A percentile compares a stretch with the other conserved stretches of the same genome.
Conservation (phyloP, 2,329 filamentous ascomycete genomes). For the Colletotrichum salicis region DNA sequence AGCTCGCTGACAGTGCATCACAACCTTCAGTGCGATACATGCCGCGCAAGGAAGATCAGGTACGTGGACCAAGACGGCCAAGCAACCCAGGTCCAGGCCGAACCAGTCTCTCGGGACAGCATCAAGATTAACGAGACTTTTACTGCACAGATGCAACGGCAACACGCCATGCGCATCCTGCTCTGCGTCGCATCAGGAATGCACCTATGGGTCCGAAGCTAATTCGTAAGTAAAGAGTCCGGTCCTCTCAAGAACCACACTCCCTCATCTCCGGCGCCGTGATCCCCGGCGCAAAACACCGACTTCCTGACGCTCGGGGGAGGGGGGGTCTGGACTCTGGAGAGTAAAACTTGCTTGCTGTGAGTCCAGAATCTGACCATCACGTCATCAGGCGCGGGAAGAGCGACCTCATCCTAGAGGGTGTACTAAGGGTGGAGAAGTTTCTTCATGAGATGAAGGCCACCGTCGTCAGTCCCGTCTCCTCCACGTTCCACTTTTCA, state of each 20-base stretch:
- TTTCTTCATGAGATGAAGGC: slow-evolving; percentile 57
- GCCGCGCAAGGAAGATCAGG: slow-evolving; percentile 60
- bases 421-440: slow-evolving; percentile 59
- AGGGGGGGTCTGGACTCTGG: not conserved
- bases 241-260: no score
- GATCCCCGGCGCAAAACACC: slow-evolving; percentile 19
- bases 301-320: not conserved
- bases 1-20: slow-evolving; percentile 7
- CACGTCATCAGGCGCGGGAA: slow-evolving; percentile 54
- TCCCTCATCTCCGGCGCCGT: not conserved
- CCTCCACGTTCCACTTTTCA: slow-evolving; percentile 25
- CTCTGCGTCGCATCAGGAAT: slow-evolving; percentile 48
- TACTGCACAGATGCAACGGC: slow-evolving; percentile 55
- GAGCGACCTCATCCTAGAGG: slow-evolving; percentile 62
- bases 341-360: not conserved
- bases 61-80: slow-evolving; percentile 36
- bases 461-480: slow-evolving; percentile 46
- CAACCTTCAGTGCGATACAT: slow-evolving; percentile 55
- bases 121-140: slow-evolving; percentile 18
- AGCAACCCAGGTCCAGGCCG: slow-evolving; percentile 15
- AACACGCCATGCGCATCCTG: slow-evolving; percentile 56
- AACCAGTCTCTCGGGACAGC: slow-evolving; percentile 18
- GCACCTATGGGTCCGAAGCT: slow-evolving; percentile 55
- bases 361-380: slow-evolving; percentile 11
- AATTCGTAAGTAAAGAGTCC: slow-evolving; percentile 50